These are phyloP conservation scores for Marasmius fiardii DNA, from an alignment of 1,284 basidiomycete genomes.

Conservation along the genomic window DNA sequence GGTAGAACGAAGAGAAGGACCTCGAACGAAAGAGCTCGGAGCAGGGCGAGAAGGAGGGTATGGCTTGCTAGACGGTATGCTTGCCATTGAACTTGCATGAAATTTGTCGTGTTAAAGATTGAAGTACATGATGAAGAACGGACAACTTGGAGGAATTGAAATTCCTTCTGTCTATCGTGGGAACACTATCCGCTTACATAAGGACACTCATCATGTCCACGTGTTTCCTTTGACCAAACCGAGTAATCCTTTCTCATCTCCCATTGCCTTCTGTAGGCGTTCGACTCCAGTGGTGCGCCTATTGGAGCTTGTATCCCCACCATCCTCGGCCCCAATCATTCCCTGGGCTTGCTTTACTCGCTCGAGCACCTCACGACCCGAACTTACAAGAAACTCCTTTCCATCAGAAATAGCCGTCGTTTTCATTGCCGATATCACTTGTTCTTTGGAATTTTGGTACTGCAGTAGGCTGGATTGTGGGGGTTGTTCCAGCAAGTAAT, in stretches of 20 bases:
- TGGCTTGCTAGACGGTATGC: background rate
- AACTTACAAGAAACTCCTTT: slow-evolving; percentile 31
- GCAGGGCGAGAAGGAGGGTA: slow-evolving; percentile 29
- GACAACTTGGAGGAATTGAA: background rate
- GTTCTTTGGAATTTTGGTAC: slow-evolving; percentile 39
- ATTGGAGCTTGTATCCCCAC: slow-evolving; percentile 26
- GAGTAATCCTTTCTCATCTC: background rate
- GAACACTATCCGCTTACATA: too few relatives aligned
- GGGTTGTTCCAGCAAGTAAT: slow-evolving; percentile 33
- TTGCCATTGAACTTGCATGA: slow-evolving; percentile 37
- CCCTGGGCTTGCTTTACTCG: slow-evolving; percentile 53
- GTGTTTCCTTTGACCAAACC: background rate
- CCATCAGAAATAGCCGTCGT: slow-evolving; percentile 19
- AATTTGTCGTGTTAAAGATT: slow-evolving; percentile 33
- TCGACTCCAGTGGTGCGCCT: slow-evolving; percentile 23
- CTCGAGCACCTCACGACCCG: slow-evolving; percentile 45
- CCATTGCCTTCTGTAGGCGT: slow-evolving; percentile 13
- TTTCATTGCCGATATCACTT: slow-evolving; percentile 33
- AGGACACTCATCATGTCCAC: slow-evolving; percentile 26
- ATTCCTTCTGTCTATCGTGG: background rate
- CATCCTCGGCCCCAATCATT: slow-evolving; percentile 16
- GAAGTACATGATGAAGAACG: background rate
- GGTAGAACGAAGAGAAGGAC: slow-evolving; percentile 37
- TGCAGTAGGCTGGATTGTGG: slow-evolving; percentile 27
- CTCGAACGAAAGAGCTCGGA: slow-evolving; percentile 37